Conservation (phyloP, 768 basidiomycete genomes). For the Sporobolomyces pararoseus region DNA sequence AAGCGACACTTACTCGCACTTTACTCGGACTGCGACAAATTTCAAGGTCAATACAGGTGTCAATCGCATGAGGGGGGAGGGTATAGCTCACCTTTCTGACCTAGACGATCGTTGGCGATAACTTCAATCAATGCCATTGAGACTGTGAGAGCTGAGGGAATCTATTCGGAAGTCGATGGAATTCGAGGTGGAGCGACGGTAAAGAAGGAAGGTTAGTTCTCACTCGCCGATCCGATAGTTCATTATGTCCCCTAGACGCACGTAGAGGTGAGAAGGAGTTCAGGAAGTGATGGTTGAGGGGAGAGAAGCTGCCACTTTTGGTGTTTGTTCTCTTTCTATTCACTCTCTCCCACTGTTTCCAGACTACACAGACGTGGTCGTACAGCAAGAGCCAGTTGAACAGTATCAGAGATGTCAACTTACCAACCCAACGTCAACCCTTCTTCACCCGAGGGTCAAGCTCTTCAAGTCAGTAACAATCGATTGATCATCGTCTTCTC, state of each 20-base stretch:
- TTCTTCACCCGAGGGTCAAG: slow-evolving; percentile 26
- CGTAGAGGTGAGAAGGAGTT: too few relatives aligned
- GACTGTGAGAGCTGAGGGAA: background rate
- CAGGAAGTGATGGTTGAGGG: background rate
- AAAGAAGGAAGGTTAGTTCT: too few relatives aligned
- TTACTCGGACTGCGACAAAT: slow-evolving; percentile 71
- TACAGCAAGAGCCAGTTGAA: background rate
- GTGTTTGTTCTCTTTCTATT: background rate
- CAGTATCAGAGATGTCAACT: slow-evolving; percentile 10
- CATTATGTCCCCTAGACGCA: too few relatives aligned
- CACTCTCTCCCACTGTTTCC: background rate
- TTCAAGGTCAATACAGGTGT: background rate
- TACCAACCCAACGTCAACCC: slow-evolving; percentile 30
- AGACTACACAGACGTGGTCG: background rate
- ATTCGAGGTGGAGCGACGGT: too few relatives aligned
- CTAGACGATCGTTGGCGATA: slow-evolving; percentile 92
- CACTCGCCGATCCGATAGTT: too few relatives aligned
- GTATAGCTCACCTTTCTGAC: slow-evolving; percentile 70
- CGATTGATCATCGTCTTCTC: background rate
- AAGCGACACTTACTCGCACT: slow-evolving; percentile 57
- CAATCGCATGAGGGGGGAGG: background rate
- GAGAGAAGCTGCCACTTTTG: background rate
- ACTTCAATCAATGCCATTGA: slow-evolving; percentile 56
- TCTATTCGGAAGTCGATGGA: background rate
- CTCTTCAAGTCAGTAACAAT: slow-evolving; percentile 24